These are phyloP conservation scores for Talaromyces marneffei DNA, from an alignment of 2,329 filamentous ascomycete species.

Conservation along the genomic window DNA sequence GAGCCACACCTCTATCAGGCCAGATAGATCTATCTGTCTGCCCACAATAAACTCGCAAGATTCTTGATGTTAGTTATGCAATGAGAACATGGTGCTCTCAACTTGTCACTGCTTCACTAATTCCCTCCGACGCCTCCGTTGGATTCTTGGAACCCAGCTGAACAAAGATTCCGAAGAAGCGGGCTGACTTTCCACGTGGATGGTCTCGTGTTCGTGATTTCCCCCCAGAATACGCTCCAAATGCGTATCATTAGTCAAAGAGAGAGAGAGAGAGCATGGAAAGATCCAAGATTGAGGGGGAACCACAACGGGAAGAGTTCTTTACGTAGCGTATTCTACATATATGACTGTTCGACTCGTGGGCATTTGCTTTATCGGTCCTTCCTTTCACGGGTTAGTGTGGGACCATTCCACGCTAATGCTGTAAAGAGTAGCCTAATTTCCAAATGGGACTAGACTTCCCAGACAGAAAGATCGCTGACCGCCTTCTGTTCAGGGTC, in stretches of 20 bases:
- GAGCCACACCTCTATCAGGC: background rate
- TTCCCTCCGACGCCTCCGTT: background rate
- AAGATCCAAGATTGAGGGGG: background rate
- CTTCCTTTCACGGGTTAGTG: background rate
- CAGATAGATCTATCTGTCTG: background rate
- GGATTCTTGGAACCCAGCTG: background rate
- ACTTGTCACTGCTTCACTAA: background rate
- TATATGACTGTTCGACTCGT: too few species aligned
- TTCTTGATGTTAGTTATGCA: background rate
- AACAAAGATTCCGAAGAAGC: background rate
- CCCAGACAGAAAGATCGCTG: background rate
- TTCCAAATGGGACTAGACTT: background rate
- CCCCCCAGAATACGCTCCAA: background rate
- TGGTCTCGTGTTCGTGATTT: background rate
- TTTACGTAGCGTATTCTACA: too few species aligned
- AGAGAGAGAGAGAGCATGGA: too few species aligned
- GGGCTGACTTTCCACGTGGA: background rate
- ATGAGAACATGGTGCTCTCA: background rate
- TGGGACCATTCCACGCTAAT: background rate
- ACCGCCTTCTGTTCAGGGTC: background rate
- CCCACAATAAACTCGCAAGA: background rate
- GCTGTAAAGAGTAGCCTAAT: background rate
- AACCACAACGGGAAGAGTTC: background rate
- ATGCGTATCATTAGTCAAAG: background rate
- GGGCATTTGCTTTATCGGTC: too few species aligned